A percentile compares a stretch with the other conserved stretches of the same genome.
phyloP scores from a whole-genome alignment of 2,329 filamentous ascomycete genomes.

The Teratosphaeria zuluensis region DNA sequence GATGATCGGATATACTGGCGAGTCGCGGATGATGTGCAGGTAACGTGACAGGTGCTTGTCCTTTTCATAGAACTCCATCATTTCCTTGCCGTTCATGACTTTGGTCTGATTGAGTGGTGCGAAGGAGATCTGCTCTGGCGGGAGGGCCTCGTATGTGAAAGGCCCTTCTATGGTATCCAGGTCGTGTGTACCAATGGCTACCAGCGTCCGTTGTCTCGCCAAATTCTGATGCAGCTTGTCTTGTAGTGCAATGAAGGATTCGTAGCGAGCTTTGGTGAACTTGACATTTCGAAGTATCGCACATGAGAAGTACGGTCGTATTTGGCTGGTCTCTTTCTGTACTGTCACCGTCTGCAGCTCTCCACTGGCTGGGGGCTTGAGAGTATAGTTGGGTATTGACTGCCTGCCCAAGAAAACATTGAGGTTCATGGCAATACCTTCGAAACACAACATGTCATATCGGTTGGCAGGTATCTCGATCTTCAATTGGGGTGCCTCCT shows the following conservation, averaged over 20 bases:
- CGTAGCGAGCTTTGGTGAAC: constrained; percentile 84
- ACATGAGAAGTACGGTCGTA: constrained; percentile 81
- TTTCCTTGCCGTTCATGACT: constrained; percentile 73
- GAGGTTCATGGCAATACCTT: constrained; percentile 89
- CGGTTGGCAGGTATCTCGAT: constrained; percentile 94
- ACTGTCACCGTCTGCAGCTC: constrained; percentile 75
- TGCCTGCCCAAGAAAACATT: constrained; percentile 82
- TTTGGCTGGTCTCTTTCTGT: constrained; percentile 51
- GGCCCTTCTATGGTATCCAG: constrained; percentile 86
- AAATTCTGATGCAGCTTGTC: constrained; percentile 97
- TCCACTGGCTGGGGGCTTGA: constrained; percentile 62
- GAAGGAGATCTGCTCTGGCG: constrained; percentile 89
- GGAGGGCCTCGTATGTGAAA: constrained; percentile 89
- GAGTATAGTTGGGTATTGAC: constrained; percentile 66
- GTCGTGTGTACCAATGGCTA: constrained; percentile 97
- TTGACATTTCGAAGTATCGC: constrained; percentile 83
- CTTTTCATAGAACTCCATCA: constrained; percentile 91
- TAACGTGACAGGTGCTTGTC: constrained; percentile 87
- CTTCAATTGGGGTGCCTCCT: constrained; percentile 87
- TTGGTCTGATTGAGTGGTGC: constrained; percentile 82
- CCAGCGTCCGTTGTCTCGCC: constrained; percentile 81
- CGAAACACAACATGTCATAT: constrained; percentile 92
- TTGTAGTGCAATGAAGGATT: constrained; percentile 94
- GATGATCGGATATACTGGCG: constrained; percentile 90
- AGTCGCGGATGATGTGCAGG: constrained; percentile 88